Base-by-base conservation (phyloP, 1,284 basidiomycete species). In the Malassezia equina region DNA sequence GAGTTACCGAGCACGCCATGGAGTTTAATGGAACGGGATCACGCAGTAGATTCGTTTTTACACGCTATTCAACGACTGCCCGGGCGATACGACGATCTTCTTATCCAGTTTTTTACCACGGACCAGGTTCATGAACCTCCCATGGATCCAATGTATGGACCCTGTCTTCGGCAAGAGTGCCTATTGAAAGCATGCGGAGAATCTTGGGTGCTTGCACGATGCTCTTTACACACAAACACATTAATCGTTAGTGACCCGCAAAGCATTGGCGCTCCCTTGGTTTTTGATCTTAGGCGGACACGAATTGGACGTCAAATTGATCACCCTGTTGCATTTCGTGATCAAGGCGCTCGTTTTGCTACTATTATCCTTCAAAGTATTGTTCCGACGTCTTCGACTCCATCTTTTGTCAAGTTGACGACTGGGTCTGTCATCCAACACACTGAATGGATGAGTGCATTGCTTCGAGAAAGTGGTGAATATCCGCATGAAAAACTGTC, bases 261-360 rank as follows among this genome's bases (percentile, higher is more conserved):
- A 21, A 23, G 19, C 11, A 15, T 23, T 8, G 17, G 21, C 1
- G 39, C 36, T 17, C 45, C 52, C 7, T 13, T 41, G 7, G 17
- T 33, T 12, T 40, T 53, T 36, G 45, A 42, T 12, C 40, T 53
- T 17, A 25, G 44, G 1, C 27, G 40, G 13, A 47, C 46, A 8
- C 45, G 52, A n/a, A 53, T 53, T 28, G 45, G 52, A 28, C 52
- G 52, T 24, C 43, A 42, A 33, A 47, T 36, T 13, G 52, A 53
- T 25, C 21, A 39, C 4, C 8, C 36, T 9, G 25, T 24, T 5
- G 19, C 27, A 13, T 1, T 25, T 5, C 51, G 27, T 12, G 44
- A 53, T n/a, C 21, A 17, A 19, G 17, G 19, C 11, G 6, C 40
- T 9, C 52, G 44, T 11, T 46, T 25, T 15, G 36, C 52, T 15